These are phyloP conservation scores for Epicoccum nigrum DNA, from an alignment of 2,329 filamentous ascomycete species.

Conservation along the genomic window DNA sequence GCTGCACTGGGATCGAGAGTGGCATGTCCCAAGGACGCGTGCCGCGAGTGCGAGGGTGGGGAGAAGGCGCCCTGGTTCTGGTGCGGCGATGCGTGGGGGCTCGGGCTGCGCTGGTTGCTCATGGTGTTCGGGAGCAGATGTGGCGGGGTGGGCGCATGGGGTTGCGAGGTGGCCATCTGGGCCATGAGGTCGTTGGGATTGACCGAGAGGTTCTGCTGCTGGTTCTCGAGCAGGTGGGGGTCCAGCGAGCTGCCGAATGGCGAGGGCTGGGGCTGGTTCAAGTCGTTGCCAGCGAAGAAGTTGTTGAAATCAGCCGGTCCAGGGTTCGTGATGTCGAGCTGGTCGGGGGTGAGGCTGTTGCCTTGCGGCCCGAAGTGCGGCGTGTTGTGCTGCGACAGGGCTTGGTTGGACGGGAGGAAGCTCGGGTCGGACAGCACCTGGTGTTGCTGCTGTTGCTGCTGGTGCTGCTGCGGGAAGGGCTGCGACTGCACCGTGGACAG, in stretches of 20 bases:
- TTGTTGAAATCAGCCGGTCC: constrained; percentile 46
- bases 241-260: constrained; percentile 60
- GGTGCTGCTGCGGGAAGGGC: constrained; percentile 52
- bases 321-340: constrained; percentile 42
- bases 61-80: constrained; percentile 60
- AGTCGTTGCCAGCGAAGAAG: constrained; percentile 64
- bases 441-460: too few species aligned
- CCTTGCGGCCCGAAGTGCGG: constrained; percentile 48
- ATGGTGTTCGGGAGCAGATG: constrained; percentile 62
- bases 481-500: constrained; percentile 48
- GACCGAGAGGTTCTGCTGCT: constrained; percentile 51
- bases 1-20: constrained; percentile 68
- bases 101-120: constrained; percentile 59
- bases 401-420: constrained; percentile 49
- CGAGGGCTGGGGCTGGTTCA: constrained; percentile 62
- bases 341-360: constrained; percentile 46
- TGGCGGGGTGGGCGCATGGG: constrained; percentile 60
- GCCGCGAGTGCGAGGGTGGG: constrained; percentile 63
- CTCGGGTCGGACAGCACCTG: constrained; percentile 51
- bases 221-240: constrained; percentile 49
- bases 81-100: constrained; percentile 59
- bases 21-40: constrained; percentile 44
- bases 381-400: constrained; percentile 63
- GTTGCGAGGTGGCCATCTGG: constrained; percentile 59
- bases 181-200: constrained; percentile 56